phyloP scores from a whole-genome alignment of 805 yeast species.

The Clavispora fructus region DNA sequence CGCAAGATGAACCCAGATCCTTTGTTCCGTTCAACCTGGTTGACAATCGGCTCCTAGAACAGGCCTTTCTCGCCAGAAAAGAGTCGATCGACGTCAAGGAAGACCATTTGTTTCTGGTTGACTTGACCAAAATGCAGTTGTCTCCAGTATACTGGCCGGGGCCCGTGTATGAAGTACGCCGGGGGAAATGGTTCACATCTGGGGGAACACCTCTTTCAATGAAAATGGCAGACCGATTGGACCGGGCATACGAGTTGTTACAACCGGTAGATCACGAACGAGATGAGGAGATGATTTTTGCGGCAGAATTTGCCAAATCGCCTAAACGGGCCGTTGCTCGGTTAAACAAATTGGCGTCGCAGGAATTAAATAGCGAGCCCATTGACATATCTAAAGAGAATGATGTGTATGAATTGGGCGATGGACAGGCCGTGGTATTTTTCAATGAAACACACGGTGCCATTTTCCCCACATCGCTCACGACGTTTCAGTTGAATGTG shows the following conservation, averaged over 20 bases:
- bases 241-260: conserved; percentile 39
- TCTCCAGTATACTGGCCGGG: conserved; percentile 86
- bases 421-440: conserved; percentile 35
- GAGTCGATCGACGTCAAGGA: conserved; percentile 61
- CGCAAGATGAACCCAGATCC: conserved; percentile 46
- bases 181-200: conserved; percentile 78
- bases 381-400: conserved; percentile 20
- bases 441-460: conserved; percentile 42
- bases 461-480: conserved; percentile 41
- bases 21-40: conserved; percentile 61
- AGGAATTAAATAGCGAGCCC: conserved; percentile 4
- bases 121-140: conserved; percentile 49
- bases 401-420: conserved; percentile 25
- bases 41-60: conserved; percentile 64
- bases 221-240: conserved; percentile 52
- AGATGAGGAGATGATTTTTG: conserved; percentile 12
- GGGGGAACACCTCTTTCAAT: conserved; percentile 52
- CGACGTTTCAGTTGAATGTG: conserved; percentile 30
- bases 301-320: conserved; percentile 6
- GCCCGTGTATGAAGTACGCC: conserved; percentile 71
- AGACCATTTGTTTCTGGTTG: conserved; percentile 73
- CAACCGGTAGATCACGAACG: neutral
- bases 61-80: conserved; percentile 23
- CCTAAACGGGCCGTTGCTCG: conserved; percentile 14
- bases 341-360: conserved; percentile 15